These are phyloP conservation scores for Rusavskia elegans DNA, from an alignment of 495 filamentous ascomycete species.

Conservation along the genomic window DNA sequence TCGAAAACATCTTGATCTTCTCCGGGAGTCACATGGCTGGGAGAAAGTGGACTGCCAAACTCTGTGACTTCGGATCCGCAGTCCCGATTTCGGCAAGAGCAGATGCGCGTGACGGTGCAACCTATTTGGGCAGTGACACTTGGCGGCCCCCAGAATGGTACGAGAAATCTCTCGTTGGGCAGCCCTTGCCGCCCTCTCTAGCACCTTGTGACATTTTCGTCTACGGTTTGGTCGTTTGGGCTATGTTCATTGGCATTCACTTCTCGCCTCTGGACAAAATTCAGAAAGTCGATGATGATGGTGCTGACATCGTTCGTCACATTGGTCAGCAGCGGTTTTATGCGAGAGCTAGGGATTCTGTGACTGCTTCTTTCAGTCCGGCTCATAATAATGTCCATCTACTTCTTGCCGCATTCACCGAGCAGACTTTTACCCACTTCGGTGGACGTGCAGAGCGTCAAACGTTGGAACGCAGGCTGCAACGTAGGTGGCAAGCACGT, in stretches of 20 bases:
- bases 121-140: not conserved
- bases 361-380: not conserved
- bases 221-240: not conserved
- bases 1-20: not conserved
- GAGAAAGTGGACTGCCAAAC: not conserved
- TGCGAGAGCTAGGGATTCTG: not conserved
- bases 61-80: not conserved
- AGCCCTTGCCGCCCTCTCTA: not conserved
- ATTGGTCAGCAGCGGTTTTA: not conserved
- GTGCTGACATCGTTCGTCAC: not conserved
- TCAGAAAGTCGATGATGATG: not conserved
- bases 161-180: not conserved
- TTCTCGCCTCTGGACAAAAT: not conserved
- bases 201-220: not conserved
- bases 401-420: not conserved
- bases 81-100: not conserved
- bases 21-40: too few species aligned
- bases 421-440: not conserved
- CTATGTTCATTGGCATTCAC: not conserved
- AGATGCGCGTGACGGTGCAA: not conserved
- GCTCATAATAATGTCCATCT: not conserved
- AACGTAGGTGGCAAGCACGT: not conserved
- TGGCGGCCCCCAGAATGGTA: not conserved
- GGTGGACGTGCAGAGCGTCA: not conserved
- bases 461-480: not conserved